Conservation (phyloP, 208 protist genomes). For the Trypanosoma mega region DNA sequence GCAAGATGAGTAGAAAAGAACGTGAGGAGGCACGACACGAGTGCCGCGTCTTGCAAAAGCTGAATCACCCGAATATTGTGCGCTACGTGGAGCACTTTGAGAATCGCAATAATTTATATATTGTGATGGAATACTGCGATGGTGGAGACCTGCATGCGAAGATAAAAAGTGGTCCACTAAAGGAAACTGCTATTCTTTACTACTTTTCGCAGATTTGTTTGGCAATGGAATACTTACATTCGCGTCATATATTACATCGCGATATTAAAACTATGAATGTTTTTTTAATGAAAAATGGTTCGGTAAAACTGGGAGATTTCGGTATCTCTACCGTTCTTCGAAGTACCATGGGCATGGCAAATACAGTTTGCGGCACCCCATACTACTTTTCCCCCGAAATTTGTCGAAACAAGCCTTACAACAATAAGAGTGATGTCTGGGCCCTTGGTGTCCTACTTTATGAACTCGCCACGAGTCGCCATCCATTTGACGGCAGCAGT, state of each 20-base stretch:
- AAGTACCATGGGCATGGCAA: conserved; percentile 91
- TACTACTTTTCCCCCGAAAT: conserved; percentile 97
- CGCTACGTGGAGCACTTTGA: conserved; percentile 93
- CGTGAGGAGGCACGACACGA: conserved; percentile 88
- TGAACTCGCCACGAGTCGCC: conserved; percentile 81
- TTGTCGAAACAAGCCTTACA: conserved; percentile 94
- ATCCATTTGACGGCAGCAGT: conserved; percentile 93
- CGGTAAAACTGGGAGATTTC: conserved; percentile 93
- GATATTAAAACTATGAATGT: conserved; percentile 95
- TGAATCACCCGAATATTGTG: conserved; percentile 92
- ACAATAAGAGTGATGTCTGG: conserved; percentile 97
- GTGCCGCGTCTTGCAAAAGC: conserved; percentile 78
- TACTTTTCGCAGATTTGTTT: conserved; percentile 93
- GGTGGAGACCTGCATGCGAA: conserved; percentile 79
- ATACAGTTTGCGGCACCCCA: conserved; percentile 92
- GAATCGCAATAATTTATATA: conserved; percentile 86
- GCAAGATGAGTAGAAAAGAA: conserved; percentile 85
- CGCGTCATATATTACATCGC: conserved; percentile 91
- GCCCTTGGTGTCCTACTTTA: conserved; percentile 89
- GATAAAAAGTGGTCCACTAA: conserved; percentile 73
- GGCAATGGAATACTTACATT: conserved; percentile 92
- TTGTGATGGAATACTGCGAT: conserved; percentile 94
- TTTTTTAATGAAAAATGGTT: conserved; percentile 91
- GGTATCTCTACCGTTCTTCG: conserved; percentile 91
- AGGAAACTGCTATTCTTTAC: conserved; percentile 82